Percentiles rank a stretch among this genome's conserved stretches.
Conservation (phyloP, 129 eudicot species). For the Escallonia rubra region DNA sequence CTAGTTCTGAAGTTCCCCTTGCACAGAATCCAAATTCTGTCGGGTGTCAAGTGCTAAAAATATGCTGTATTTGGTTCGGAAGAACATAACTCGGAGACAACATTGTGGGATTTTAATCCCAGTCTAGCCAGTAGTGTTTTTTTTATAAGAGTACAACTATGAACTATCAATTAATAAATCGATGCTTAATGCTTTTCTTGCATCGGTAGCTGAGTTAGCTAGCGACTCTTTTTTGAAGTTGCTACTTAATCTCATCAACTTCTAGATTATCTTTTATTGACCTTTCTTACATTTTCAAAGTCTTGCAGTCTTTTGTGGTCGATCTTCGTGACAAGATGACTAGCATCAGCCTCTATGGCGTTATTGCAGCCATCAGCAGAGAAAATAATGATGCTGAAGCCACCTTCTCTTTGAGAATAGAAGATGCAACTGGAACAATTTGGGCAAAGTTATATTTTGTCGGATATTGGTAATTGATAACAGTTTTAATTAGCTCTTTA, state of each 20-base stretch:
- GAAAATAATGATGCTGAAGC: conserved; percentile 27
- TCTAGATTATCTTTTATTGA: conserved; percentile 10
- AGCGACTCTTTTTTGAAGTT: not conserved
- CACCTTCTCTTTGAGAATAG: conserved; percentile 43
- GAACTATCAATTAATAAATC: too few relatives aligned
- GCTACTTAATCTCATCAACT: not conserved
- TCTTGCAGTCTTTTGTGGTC: conserved; percentile 65
- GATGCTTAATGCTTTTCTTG: too few relatives aligned
- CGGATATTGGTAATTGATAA: conserved; percentile 52
- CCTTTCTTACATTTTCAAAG: conserved; percentile 32
- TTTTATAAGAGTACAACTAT: too few relatives aligned
- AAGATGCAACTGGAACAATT: conserved; percentile 72
- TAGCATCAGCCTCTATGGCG: conserved; percentile 76
- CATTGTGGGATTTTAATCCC: too few relatives aligned
- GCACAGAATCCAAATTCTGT: too few relatives aligned
- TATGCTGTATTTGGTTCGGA: too few relatives aligned
- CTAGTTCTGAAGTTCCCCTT: too few relatives aligned
- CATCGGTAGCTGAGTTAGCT: too few relatives aligned
- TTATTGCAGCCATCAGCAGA: conserved; percentile 42
- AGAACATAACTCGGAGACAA: too few relatives aligned
- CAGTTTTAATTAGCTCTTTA: not conserved
- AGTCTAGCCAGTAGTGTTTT: too few relatives aligned
- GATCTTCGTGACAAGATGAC: conserved; percentile 91
- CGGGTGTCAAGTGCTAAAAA: too few relatives aligned
- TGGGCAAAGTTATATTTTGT: conserved; percentile 67